Conservation (phyloP, 108 stramenopile genomes). For the Parietichytrium sp. region DNA sequence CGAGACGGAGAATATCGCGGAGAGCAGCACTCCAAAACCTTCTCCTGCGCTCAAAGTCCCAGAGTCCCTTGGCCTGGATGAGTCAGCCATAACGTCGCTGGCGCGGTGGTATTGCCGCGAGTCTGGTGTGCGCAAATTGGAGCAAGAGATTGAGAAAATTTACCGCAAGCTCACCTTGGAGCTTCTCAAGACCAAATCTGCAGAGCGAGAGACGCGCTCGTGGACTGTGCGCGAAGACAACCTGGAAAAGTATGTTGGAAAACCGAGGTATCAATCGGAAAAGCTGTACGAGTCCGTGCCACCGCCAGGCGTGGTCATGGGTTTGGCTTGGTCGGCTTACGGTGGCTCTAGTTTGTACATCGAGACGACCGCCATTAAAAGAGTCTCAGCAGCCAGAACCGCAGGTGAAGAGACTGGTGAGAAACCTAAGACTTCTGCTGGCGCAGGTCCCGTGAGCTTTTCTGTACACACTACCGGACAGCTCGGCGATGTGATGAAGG, state of each 20-base stretch:
- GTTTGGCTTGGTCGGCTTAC: slow-evolving; percentile 93
- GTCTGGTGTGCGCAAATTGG: slow-evolving; percentile 90
- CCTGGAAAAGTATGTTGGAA: slow-evolving; percentile 85
- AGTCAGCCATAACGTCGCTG: slow-evolving; percentile 79
- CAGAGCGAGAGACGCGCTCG: neutral
- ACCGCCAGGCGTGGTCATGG: slow-evolving; percentile 94
- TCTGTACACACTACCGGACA: slow-evolving; percentile 73
- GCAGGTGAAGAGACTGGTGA: neutral
- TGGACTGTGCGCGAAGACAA: slow-evolving; percentile 64
- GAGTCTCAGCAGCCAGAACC: neutral
- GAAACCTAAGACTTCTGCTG: neutral
- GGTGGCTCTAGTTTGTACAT: slow-evolving; percentile 94
- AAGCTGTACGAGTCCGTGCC: slow-evolving; percentile 83
- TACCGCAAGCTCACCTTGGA: slow-evolving; percentile 80
- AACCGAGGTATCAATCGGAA: slow-evolving; percentile 84
- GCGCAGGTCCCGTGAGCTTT: slow-evolving; percentile 37
- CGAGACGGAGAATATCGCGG: slow-evolving; percentile 21
- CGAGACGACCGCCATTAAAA: slow-evolving; percentile 74
- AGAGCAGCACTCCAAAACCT: slow-evolving; percentile 19
- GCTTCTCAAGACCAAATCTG: slow-evolving; percentile 74
- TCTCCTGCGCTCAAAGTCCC: slow-evolving; percentile 67
- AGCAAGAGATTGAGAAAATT: slow-evolving; percentile 92
- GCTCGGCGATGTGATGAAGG: slow-evolving; percentile 91
- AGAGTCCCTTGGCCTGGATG: slow-evolving; percentile 64
- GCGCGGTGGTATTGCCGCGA: slow-evolving; percentile 94